Evolutionary conservation across 2,329 filamentous ascomycete species (phyloP), one percentile per base, ranked within the genome.

Genomic region (Aspergillus neotritici): DNA sequence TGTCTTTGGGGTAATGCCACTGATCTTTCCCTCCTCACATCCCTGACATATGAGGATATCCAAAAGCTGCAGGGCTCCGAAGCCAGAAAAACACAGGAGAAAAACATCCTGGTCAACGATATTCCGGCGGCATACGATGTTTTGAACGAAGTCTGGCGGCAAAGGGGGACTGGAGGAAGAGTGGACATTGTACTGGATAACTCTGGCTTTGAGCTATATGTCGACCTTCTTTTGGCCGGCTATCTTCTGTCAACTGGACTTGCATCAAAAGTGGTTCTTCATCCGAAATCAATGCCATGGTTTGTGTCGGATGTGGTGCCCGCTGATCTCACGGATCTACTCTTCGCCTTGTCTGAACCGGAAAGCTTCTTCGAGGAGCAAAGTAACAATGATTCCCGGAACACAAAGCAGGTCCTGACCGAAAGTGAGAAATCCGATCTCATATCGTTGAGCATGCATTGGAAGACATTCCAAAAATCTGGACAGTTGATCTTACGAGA

Each of bases 1-100:
- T 96, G 90, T 63, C 78, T 97, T 2, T 97, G 91, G 91, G 91
- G 91, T 9, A 97, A 97, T 64, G 93, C 91, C 2, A 97, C 91
- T 0, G 93, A 97, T 64, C 75, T 97, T 11, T 94, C 88, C 0
- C 83, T 97, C 14, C 75, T 97, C 43, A 95, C 90, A 0, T 89
- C 84, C 55, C 77, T 96, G 43, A 87, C 86, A 2, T 95, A 95
- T 65, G 90, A 96, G 57, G 93, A 97, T 60, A 94, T 98, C 52
- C 91, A 97, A 70, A 94, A 94, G 66, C 77, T 97, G 8, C 93
- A 98, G 71, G 91, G 91, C 12, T 83, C 86, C 6, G 78, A 90
- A 57, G 89, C 91, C 10, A 79, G 91, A 52, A 94, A 94, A 65
- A 80, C 79, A 1, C 84, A 87, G 1, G 88, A 97, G 71, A 82